Evolutionary conservation across 495 filamentous ascomycete species (phyloP).

Genomic region (Trichoderma gamsii): DNA sequence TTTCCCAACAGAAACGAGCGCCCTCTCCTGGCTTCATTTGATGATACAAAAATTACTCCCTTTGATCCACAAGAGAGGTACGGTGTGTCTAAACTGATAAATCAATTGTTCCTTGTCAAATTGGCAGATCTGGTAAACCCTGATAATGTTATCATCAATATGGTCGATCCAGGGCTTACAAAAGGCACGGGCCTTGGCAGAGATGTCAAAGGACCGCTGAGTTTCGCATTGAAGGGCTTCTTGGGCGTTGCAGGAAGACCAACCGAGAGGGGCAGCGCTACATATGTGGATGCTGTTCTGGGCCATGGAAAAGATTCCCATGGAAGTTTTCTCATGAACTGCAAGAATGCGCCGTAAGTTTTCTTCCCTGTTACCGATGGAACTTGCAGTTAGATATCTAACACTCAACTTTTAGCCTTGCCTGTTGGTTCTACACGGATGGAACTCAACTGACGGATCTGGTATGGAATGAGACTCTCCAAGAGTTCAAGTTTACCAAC

Average conservation of each 20-base stretch:
- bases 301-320: background rate
- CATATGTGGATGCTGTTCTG: background rate
- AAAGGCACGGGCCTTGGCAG: background rate
- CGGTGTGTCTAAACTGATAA: background rate
- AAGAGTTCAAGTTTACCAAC: background rate
- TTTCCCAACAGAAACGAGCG: background rate
- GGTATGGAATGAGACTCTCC: background rate
- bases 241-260: background rate
- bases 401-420: background rate
- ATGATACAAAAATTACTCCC: background rate
- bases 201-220: background rate
- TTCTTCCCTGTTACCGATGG: background rate
- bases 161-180: background rate
- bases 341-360: background rate
- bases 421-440: background rate
- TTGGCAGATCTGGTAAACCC: background rate
- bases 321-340: background rate
- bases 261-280: background rate
- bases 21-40: background rate
- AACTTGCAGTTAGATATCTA: background rate
- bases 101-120: background rate
- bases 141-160: background rate
- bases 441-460: background rate
- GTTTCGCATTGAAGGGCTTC: background rate
- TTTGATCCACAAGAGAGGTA: background rate